These are phyloP conservation scores for Priceomyces carsonii DNA, from an alignment of 805 yeast species.

Conservation along the genomic window DNA sequence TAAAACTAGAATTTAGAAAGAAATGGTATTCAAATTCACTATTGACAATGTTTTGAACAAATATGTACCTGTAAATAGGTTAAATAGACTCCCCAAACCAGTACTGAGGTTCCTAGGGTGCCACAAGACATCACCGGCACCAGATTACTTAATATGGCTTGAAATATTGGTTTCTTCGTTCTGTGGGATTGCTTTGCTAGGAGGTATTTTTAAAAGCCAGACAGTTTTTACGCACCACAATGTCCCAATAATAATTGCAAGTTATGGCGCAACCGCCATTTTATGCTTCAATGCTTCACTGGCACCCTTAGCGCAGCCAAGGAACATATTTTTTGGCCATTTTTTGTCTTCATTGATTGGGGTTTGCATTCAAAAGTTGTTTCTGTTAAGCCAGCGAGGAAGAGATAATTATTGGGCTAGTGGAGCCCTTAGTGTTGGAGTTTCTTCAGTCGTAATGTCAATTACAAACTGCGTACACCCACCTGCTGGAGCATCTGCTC, in stretches of 20 bases:
- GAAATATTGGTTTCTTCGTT: slow-evolving; percentile 49
- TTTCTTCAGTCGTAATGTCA: slow-evolving; percentile 55
- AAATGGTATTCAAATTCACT: slow-evolving; percentile 40
- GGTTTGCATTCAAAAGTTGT: slow-evolving; percentile 53
- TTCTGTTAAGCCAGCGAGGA: slow-evolving; percentile 45
- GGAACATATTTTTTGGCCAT: slow-evolving; percentile 59
- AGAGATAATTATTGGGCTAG: slow-evolving; percentile 52
- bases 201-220: slow-evolving; percentile 44
- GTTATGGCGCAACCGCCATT: slow-evolving; percentile 65
- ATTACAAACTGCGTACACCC: slow-evolving; percentile 63
- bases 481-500: slow-evolving; percentile 71
- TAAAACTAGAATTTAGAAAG: neutral
- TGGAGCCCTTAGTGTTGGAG: slow-evolving; percentile 58
- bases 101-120: slow-evolving; percentile 42
- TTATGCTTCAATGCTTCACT: slow-evolving; percentile 55
- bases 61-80: slow-evolving; percentile 28
- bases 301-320: slow-evolving; percentile 66
- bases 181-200: slow-evolving; percentile 45
- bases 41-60: slow-evolving; percentile 32
- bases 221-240: slow-evolving; percentile 41
- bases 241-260: slow-evolving; percentile 53
- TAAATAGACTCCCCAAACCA: slow-evolving; percentile 30
- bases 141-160: slow-evolving; percentile 45
- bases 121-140: slow-evolving; percentile 26
- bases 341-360: slow-evolving; percentile 55